These are phyloP conservation scores for Suillus lakei DNA, from an alignment of 768 basidiomycete genomes.

Conservation along the genomic window DNA sequence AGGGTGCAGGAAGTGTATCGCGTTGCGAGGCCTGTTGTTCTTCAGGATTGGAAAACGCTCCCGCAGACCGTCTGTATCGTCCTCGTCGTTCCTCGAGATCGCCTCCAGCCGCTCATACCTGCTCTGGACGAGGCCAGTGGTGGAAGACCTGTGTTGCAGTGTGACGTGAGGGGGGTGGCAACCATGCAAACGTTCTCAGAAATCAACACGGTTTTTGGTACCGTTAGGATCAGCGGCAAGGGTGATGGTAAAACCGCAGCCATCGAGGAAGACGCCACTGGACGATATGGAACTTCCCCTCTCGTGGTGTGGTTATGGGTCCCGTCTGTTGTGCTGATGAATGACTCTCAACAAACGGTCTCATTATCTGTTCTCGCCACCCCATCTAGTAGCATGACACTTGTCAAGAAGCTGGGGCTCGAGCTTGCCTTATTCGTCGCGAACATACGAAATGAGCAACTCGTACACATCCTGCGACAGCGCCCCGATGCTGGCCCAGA, in stretches of 20 bases:
- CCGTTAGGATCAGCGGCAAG: constrained; percentile 20
- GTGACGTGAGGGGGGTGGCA: constrained; percentile 19
- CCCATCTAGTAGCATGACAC: neutral
- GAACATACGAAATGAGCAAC: constrained; percentile 12
- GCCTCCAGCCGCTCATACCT: constrained; percentile 24
- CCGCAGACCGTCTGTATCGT: constrained; percentile 38
- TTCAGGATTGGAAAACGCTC: constrained; percentile 34
- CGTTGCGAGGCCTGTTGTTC: constrained; percentile 19
- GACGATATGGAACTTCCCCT: constrained; percentile 20
- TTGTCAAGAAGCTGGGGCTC: constrained; percentile 17
- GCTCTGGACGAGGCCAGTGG: constrained; percentile 25
- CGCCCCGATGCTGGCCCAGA: constrained; percentile 17
- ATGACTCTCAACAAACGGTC: constrained; percentile 16
- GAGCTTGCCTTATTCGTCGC: constrained; percentile 24
- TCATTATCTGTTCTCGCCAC: constrained; percentile 21
- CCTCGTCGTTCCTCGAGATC: constrained; percentile 38
- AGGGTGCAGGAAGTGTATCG: constrained; percentile 16
- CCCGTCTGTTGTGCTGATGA: constrained; percentile 12
- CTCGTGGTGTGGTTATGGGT: constrained; percentile 28
- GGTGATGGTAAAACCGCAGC: constrained; percentile 20
- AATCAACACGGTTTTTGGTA: constrained; percentile 27
- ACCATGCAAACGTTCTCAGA: constrained; percentile 23
- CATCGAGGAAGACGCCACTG: constrained; percentile 20
- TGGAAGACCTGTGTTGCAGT: constrained; percentile 25
- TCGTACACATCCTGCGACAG: constrained; percentile 24